Evolutionary conservation across 2,329 filamentous ascomycete species (phyloP), one percentile per base, ranked within the genome.

Genomic region (Nothophoma quercina): DNA sequence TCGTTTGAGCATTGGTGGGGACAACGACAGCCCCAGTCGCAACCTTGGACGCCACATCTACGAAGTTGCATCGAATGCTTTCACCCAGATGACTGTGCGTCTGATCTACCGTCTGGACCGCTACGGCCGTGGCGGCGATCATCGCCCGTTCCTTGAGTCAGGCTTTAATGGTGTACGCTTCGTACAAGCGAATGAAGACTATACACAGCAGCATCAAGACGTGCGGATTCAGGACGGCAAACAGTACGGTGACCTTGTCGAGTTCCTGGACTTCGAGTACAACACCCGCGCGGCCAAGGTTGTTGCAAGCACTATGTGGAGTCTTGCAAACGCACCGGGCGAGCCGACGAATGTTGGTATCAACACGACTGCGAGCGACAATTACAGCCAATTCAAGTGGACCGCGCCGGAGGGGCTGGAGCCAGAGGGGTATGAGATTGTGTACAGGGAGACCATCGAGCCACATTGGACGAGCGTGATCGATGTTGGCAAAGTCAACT

Each of bases 181-280:
- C 73, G 83, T 81, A 1, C 82, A 84, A 70, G 79, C 82, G 0
- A 74, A 78, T 40, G 82, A 85, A 67, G 71, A 84, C 61, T 84
- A 78, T 65, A 75, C 72, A 3, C 82, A 84, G 62, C 81, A 84
- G 69, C 81, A 84, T 56, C 82, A 84, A 63, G 76, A 84, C 53
- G 71, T 78, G 0, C 73, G 80, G 1, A 71, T 79, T 9, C 69
- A 74, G 23, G 71, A 77, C 30, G 80, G 79, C 8, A 76, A 73
- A 51, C 78, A 81, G 58, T 83, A 81, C 59, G 82, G 82, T 22
- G 82, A 85, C 46, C 59, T 83, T 4, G 60, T 76, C 4, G 76
- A 83, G 54, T 84, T 81, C 61, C 77, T 80, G 23, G 82, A 85
- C 63, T 83, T 75, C 48, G 77, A 80, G 5, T 84, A 78, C 63